phyloP scores from a whole-genome alignment of 441 rosid genomes.

The Codiaeum variegatum region DNA sequence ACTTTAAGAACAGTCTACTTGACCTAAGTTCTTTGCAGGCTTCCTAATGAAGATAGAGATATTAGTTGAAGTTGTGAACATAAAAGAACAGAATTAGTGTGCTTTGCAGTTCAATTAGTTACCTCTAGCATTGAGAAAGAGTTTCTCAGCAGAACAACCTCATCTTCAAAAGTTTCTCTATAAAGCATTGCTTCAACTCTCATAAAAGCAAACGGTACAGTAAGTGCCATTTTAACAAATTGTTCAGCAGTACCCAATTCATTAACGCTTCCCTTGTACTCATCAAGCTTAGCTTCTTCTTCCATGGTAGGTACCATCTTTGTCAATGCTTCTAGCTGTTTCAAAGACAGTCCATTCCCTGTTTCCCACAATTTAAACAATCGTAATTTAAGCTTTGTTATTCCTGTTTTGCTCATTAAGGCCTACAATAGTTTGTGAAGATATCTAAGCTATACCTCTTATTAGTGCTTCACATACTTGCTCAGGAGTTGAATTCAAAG shows the following conservation, averaged over 20 bases:
- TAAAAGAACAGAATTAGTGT: neutral
- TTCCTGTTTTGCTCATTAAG: neutral
- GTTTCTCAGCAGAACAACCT: conserved; percentile 76
- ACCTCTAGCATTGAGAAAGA: conserved; percentile 95
- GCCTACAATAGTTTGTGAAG: neutral
- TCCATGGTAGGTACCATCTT: conserved; percentile 91
- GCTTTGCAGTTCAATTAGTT: conserved; percentile 11
- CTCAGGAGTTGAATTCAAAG: conserved; percentile 64
- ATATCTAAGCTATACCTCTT: conserved; percentile 45
- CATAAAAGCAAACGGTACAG: conserved; percentile 62
- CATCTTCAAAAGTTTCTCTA: conserved; percentile 85
- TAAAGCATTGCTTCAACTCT: conserved; percentile 90
- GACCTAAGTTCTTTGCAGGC: conserved; percentile 97
- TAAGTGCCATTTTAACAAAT: conserved; percentile 53
- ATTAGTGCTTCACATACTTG: conserved; percentile 70
- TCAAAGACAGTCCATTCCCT: conserved; percentile 73
- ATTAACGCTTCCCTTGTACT: conserved; percentile 61
- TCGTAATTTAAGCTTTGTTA: neutral
- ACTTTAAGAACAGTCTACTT: conserved; percentile 77
- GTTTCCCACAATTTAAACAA: conserved; percentile 2
- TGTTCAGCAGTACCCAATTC: conserved; percentile 85
- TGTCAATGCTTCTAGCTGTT: conserved; percentile 81
- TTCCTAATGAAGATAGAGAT: conserved; percentile 43
- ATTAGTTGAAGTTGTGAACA: neutral
- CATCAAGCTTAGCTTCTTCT: conserved; percentile 71